A percentile compares a stretch with the other conserved stretches of the same genome.
These are phyloP conservation scores for Lagenidium sp. DNA, from an alignment of 352 stramenopile species.

Conservation along the genomic window DNA sequence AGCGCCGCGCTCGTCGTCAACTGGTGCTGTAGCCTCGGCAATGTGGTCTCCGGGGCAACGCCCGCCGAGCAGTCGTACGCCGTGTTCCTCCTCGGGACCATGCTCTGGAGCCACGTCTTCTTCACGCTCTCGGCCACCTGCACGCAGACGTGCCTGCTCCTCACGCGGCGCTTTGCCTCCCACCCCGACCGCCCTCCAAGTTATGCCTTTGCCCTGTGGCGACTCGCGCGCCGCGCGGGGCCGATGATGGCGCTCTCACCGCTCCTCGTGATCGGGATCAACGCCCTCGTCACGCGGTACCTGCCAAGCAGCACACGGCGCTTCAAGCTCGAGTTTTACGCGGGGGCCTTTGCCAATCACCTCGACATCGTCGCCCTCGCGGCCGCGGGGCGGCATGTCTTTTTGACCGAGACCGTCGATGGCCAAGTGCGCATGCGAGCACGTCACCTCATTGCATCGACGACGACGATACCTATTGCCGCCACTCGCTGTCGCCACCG, in stretches of 20 bases:
- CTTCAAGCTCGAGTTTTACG: not conserved
- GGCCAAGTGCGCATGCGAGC: not conserved
- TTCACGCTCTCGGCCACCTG: conserved; percentile 13
- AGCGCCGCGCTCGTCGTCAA: not conserved
- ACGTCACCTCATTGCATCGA: not conserved
- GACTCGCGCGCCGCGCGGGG: not conserved
- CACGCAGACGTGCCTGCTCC: conserved; percentile 2
- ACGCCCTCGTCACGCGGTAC: too few species aligned
- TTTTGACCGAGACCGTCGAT: not conserved
- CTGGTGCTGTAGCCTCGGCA: not conserved
- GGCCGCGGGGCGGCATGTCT: conserved; percentile 10
- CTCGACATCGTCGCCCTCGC: conserved; percentile 3
- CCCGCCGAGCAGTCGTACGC: conserved; percentile 2
- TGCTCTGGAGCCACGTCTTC: conserved; percentile 17
- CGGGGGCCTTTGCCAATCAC: not conserved
- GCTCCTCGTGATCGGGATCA: not conserved
- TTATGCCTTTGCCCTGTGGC: not conserved
- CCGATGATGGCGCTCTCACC: not conserved
- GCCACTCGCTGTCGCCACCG: not conserved
- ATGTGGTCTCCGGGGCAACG: not conserved
- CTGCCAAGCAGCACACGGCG: not conserved
- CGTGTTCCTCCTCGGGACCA: conserved; percentile 16
- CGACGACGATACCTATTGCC: not conserved
- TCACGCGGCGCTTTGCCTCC: not conserved
- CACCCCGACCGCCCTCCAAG: not conserved